Conservation (phyloP, 75 land plant species). For the Selaginella tamariscina region DNA sequence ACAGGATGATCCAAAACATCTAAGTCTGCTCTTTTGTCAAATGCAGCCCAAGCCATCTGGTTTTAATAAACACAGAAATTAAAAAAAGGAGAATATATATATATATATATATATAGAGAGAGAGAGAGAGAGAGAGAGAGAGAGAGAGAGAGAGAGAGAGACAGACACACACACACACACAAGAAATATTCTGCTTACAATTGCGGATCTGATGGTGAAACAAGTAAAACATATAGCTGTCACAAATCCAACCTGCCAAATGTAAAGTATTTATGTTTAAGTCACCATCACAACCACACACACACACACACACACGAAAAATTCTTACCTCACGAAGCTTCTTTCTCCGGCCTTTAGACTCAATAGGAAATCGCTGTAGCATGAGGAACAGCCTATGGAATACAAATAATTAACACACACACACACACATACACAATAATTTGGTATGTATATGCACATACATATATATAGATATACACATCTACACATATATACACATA, state of each 20-base stretch:
- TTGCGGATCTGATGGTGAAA: slow-evolving; percentile 71
- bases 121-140: too few species aligned
- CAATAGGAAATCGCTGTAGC: slow-evolving; percentile 91
- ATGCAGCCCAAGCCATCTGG: slow-evolving; percentile 15
- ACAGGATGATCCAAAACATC: slow-evolving; percentile 11
- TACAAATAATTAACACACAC: background rate
- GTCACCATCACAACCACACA: too few species aligned
- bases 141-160: too few species aligned
- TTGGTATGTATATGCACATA: background rate
- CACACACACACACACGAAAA: too few species aligned
- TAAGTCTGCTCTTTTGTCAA: background rate
- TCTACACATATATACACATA: slow-evolving; percentile 13
- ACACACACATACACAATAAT: slow-evolving; percentile 11
- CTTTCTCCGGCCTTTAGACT: slow-evolving; percentile 91
- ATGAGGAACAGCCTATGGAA: slow-evolving; percentile 73
- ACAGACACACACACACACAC: too few species aligned
- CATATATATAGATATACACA: background rate
- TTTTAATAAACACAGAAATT: background rate
- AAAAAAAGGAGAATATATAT: slow-evolving; percentile 2
- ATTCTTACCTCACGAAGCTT: slow-evolving; percentile 86
- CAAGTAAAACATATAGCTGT: slow-evolving; percentile 89
- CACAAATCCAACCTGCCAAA: slow-evolving; percentile 75
- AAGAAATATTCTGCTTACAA: slow-evolving; percentile 42
- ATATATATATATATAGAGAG: too few species aligned
- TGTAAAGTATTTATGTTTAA: background rate